Conservation (phyloP, 192 early-diverging fungal genomes). For the Entophlyctis helioformis region DNA sequence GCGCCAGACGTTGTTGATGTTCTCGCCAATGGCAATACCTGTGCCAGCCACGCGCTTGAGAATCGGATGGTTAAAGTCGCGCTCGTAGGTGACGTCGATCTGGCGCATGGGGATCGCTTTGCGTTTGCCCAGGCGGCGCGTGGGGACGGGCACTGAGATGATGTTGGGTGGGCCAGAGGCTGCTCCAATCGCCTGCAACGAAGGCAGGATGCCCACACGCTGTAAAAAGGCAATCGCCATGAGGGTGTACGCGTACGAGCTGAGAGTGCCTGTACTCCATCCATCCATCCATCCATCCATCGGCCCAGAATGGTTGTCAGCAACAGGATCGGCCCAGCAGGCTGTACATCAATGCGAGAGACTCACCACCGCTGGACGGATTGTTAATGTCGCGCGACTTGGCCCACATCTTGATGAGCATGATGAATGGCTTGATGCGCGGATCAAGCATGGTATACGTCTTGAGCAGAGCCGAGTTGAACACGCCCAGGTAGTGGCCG, state of each 20-base stretch:
- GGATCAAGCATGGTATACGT: conserved; percentile 25
- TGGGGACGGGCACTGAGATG: conserved; percentile 1
- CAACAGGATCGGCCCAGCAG: too few relatives aligned
- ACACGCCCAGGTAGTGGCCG: conserved; percentile 27
- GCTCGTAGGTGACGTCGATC: conserved; percentile 18
- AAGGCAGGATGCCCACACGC: conserved; percentile 18
- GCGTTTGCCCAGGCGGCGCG: conserved; percentile 1
- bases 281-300: background rate
- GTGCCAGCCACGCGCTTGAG: too few relatives aligned
- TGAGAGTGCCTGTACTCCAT: conserved; percentile 28
- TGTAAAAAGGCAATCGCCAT: conserved; percentile 34
- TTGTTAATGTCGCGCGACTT: conserved; percentile 27
- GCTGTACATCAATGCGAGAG: background rate
- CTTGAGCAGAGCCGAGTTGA: conserved; percentile 24
- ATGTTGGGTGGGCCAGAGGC: background rate
- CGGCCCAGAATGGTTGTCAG: background rate
- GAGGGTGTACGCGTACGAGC: conserved; percentile 29
- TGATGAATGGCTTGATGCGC: conserved; percentile 23
- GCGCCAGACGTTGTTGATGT: background rate
- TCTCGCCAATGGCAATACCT: background rate
- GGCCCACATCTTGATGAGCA: conserved; percentile 34
- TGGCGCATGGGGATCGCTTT: background rate
- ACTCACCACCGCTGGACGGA: conserved; percentile 17
- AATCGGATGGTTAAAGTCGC: background rate
- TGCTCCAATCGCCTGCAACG: conserved; percentile 18